Percentiles rank a stretch among this genome's conserved stretches.
These are phyloP conservation scores for Platismatia glauca DNA, from an alignment of 495 filamentous ascomycete species.

Conservation along the genomic window DNA sequence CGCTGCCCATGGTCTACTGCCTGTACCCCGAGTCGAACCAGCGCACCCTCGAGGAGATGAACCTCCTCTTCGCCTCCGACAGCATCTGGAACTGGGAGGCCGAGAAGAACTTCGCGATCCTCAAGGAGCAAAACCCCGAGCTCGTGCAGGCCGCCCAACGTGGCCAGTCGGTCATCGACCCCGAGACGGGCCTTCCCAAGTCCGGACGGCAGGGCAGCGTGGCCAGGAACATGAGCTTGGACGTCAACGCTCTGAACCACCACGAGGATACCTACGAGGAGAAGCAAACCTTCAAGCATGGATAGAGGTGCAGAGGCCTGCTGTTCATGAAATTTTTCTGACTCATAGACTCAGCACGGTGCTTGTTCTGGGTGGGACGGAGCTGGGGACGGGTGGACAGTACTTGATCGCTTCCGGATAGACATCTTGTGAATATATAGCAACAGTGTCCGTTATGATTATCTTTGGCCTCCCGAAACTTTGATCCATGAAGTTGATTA, in stretches of 20 bases:
- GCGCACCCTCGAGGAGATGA: conserved; percentile 61
- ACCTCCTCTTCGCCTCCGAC: conserved; percentile 53
- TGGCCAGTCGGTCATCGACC: conserved; percentile 42
- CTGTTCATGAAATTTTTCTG: background rate
- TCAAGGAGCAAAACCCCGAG: conserved; percentile 47
- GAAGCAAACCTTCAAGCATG: conserved; percentile 27
- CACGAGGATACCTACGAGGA: conserved; percentile 20
- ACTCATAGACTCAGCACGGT: conserved; percentile 1
- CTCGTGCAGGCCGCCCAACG: conserved; percentile 36
- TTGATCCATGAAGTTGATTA: background rate
- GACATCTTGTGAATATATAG: conserved; percentile 3
- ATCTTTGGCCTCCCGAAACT: background rate
- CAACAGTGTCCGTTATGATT: background rate
- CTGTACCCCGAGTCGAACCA: conserved; percentile 61
- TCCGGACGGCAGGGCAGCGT: conserved; percentile 18
- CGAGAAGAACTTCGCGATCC: conserved; percentile 46
- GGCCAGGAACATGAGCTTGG: conserved; percentile 25
- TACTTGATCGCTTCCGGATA: conserved; percentile 9
- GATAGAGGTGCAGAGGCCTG: conserved; percentile 6
- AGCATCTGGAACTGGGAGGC: conserved; percentile 57
- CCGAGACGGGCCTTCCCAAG: conserved; percentile 35
- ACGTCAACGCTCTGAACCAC: conserved; percentile 18
- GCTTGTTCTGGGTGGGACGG: background rate
- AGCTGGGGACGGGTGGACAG: background rate
- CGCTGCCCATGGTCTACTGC: conserved; percentile 59